Base-by-base conservation (phyloP, 2,329 filamentous ascomycete species). In the Thielaviopsis euricoi region DNA sequence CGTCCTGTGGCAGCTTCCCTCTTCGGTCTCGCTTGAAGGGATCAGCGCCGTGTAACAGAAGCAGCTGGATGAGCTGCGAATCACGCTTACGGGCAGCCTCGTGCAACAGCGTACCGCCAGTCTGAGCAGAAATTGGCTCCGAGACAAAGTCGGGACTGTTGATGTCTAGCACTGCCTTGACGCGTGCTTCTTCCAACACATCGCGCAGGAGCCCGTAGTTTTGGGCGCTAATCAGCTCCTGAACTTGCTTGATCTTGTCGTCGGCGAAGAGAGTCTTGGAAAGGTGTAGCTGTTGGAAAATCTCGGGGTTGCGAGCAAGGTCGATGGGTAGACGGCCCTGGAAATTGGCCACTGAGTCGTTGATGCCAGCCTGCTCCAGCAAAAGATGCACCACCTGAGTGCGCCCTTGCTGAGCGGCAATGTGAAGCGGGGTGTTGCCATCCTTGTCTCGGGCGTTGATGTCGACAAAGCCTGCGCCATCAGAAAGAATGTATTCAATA, bases 1-100 rank as follows among this genome's bases (percentile, higher is more conserved):
- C 85, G 69, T 96, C 91, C 67, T 98, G 93, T 2, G 93, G 89
- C 33, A 98, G 77, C 70, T 95, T 97, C 53, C 93, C 93, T 72
- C 89, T 95, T 65, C 89, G 87, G 70, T 98, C 93, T 61, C 93
- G 83, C 58, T 89, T 84, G 72, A 98, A 98, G 0, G 93, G 93
- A 69, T 98, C 93, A 12, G 91, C 93, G 12, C 93, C 93, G 66
- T 97, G 94, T 56, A 97, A 82, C 43, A 98, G 75, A 13, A 98
- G 77, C 19, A 95, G 79, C 67, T 97, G 87, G 60, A 95, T 95
- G 22, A 98, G 78, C 64, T 87, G 85, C 23, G 83, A 83, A 66
- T 98, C 90, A 71, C 81, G 89, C 68, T 86, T 89, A 64, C 89
- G 82, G 6, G 93, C 90, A 0, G 91, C 93, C 69, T 98, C 91